A percentile compares a stretch with the other conserved stretches of the same genome.
These are phyloP conservation scores for Pseudogymnoascus sp. DNA, from an alignment of 2,329 filamentous ascomycete genomes.

Conservation along the genomic window DNA sequence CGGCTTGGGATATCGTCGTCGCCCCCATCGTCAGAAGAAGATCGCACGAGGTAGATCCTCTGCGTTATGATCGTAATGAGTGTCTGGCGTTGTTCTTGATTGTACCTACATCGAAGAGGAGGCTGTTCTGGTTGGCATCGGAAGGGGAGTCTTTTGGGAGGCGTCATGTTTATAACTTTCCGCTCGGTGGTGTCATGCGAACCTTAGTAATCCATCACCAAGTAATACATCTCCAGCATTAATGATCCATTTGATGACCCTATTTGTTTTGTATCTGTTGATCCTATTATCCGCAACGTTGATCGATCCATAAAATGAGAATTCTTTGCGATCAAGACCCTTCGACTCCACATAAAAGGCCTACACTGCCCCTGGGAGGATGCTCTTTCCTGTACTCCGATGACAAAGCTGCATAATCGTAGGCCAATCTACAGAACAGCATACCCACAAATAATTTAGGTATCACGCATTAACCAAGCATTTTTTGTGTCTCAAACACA, in stretches of 20 bases:
- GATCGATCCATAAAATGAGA: neutral
- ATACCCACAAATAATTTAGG: neutral
- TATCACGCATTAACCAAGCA: conserved; percentile 1
- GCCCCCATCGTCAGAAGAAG: neutral
- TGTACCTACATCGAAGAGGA: neutral
- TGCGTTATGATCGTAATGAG: neutral
- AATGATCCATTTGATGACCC: neutral
- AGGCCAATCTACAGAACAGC: neutral
- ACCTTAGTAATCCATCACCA: conserved; percentile 1
- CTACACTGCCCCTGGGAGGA: neutral
- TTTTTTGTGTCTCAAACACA: neutral
- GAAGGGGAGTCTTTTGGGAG: neutral
- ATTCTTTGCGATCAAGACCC: neutral
- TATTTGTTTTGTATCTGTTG: neutral
- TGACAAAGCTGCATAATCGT: neutral
- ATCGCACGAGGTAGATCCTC: conserved; percentile 5
- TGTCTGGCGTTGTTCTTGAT: neutral
- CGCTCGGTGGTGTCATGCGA: neutral
- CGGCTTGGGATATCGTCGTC: neutral
- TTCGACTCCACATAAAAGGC: neutral
- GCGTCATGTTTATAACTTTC: neutral
- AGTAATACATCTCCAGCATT: neutral
- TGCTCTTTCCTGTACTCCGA: neutral
- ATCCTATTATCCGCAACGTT: neutral
- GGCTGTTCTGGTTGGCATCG: neutral